These are phyloP conservation scores for Lentinula sp. DNA, from an alignment of 768 basidiomycete species.

Conservation along the genomic window DNA sequence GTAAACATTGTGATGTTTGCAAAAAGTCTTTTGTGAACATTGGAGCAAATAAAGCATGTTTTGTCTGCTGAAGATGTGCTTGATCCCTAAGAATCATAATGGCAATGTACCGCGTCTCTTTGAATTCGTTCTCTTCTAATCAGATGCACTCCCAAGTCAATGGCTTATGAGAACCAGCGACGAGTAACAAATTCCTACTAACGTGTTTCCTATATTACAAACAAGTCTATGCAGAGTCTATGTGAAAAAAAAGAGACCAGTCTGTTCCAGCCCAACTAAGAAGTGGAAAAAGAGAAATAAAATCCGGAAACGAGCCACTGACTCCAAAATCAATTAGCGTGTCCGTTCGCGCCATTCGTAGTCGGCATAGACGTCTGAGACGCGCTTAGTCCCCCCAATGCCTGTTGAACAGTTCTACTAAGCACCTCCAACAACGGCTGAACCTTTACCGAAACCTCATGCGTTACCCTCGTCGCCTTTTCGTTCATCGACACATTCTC, in stretches of 20 bases:
- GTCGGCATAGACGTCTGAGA: background rate
- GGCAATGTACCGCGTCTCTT: too few relatives aligned
- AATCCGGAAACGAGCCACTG: background rate
- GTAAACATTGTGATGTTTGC: too few relatives aligned
- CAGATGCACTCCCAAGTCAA: too few relatives aligned
- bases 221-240: background rate
- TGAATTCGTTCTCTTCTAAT: too few relatives aligned
- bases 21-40: too few relatives aligned
- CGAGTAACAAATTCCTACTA: too few relatives aligned
- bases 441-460: constrained; percentile 56
- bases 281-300: background rate
- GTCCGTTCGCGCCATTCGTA: constrained; percentile 1
- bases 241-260: background rate
- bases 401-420: constrained; percentile 32
- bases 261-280: background rate
- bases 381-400: constrained; percentile 19
- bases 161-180: too few relatives aligned
- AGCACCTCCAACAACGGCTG: constrained; percentile 54
- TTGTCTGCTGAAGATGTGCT: too few relatives aligned
- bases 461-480: constrained; percentile 49
- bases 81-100: too few relatives aligned
- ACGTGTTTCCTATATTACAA: background rate
- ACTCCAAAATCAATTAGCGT: background rate
- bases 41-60: too few relatives aligned
- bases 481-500: constrained; percentile 56